Evolutionary conservation across 345 rosid genomes (phyloP), one percentile per base, ranked within the genome.

Genomic region (Corchorus olitorius): DNA sequence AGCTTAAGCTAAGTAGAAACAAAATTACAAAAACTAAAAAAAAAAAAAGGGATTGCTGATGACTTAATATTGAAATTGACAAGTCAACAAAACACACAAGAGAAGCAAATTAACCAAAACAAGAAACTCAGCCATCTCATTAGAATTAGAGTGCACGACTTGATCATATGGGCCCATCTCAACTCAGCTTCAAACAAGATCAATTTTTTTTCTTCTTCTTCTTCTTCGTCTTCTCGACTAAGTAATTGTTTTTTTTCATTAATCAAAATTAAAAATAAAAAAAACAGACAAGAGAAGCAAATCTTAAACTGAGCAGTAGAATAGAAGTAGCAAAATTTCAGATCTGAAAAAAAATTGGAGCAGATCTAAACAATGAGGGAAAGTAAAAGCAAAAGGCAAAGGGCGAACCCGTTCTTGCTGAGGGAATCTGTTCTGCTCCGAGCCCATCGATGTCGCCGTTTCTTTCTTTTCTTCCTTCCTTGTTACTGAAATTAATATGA

Each of bases 401-500:
- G 27, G 11, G 17, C 4, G 76, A 46, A 59, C 76, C 56, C 67
- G 66, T 56, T 73, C 65, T 73, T 43, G 76, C 56, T 74, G 76
- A 16, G 76, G 76, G 76, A 74, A 74, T 33, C 76, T 74, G 76
- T 74, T 74, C 68, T 74, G 76, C 56, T 74, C 68, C 46, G 76
- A 74, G 22, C 76, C 76, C 76, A 74, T 73, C 22, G 13, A 6
- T 6, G 43, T 35, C 16, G 74, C n/a, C 60, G 27, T 70, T 70
- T 70, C 15, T 35, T 70, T 20, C 13, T 56, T 56, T 19, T 35
- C 48, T 52, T 49, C 1, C 41, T 8, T 27, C 27, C 1, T 27
- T 27, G 27, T 27, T 27, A 27, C 27, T 27, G 27, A 27, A 27
- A 27, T 27, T 27, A 27, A 27, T 27, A 27, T 27, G 27, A 27